phyloP scores from a whole-genome alignment of 2,329 filamentous ascomycete species.

The Trichoderma atroviride region DNA sequence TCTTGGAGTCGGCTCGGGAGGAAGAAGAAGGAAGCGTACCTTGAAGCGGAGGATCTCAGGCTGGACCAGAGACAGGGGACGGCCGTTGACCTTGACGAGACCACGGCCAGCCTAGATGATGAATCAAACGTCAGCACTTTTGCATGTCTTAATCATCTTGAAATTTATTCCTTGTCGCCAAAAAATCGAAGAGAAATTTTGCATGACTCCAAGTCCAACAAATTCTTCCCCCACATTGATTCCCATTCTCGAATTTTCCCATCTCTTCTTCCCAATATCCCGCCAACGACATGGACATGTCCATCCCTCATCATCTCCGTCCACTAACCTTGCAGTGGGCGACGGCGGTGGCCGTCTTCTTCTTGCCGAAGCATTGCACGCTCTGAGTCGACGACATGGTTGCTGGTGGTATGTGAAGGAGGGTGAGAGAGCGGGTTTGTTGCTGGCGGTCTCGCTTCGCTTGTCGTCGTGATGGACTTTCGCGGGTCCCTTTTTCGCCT shows the following conservation, averaged over 20 bases:
- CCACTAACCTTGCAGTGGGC: conserved; percentile 82
- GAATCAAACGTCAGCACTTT: conserved; percentile 37
- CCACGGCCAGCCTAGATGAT: conserved; percentile 55
- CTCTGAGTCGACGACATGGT: conserved; percentile 78
- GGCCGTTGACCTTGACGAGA: conserved; percentile 98
- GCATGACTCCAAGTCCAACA: not conserved
- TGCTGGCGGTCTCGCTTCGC: conserved; percentile 29
- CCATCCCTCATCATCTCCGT: not conserved
- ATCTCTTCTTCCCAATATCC: not conserved
- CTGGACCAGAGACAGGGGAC: conserved; percentile 90
- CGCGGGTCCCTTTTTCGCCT: conserved; percentile 24
- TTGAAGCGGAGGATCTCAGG: conserved; percentile 98
- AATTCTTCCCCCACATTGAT: not conserved
- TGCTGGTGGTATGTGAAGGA: conserved; percentile 40
- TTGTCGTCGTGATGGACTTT: conserved; percentile 28
- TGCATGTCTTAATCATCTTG: not conserved
- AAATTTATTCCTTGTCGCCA: not conserved
- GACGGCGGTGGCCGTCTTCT: conserved; percentile 87
- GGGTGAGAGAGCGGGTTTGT: conserved; percentile 25
- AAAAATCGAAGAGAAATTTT: conserved; percentile 6
- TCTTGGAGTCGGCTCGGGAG: not conserved
- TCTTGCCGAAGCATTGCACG: conserved; percentile 99
- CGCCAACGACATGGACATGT: not conserved
- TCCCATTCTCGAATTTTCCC: not conserved
- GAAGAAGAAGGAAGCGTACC: conserved; percentile 53